Evolutionary conservation across 2,329 filamentous ascomycete genomes (phyloP).

Genomic region (Penicillium sp.): DNA sequence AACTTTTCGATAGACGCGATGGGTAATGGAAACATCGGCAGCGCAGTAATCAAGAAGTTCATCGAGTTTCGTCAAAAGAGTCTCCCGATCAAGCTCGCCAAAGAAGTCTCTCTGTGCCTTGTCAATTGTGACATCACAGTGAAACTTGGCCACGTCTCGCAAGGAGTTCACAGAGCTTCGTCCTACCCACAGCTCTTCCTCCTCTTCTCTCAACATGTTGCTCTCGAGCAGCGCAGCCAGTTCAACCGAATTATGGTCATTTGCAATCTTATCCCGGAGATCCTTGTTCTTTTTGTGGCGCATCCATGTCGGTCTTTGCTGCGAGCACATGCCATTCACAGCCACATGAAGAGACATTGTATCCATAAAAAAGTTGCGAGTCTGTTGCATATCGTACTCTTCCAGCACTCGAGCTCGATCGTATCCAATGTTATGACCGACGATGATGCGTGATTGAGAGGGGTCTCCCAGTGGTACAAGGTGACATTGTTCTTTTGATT

Average conservation of each 20-base stretch:
- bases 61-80: conserved; percentile 67
- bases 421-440: conserved; percentile 95
- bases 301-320: conserved; percentile 95
- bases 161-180: conserved; percentile 93
- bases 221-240: conserved; percentile 66
- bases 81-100: conserved; percentile 69
- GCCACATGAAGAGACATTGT: conserved; percentile 98
- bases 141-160: conserved; percentile 92
- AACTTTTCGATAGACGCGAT: conserved; percentile 88
- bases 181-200: conserved; percentile 93
- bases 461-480: conserved; percentile 83
- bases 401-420: conserved; percentile 83
- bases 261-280: conserved; percentile 71
- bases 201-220: conserved; percentile 67
- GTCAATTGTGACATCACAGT: conserved; percentile 85
- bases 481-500: conserved; percentile 71
- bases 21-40: conserved; percentile 86
- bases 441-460: conserved; percentile 66
- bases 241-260: conserved; percentile 65
- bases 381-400: conserved; percentile 80
- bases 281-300: conserved; percentile 90
- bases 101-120: conserved; percentile 85
- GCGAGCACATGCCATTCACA: conserved; percentile 98
- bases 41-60: conserved; percentile 90
- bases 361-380: conserved; percentile 81